phyloP scores from a whole-genome alignment of 2,329 filamentous ascomycete genomes.

The Verticillium klebahnii region DNA sequence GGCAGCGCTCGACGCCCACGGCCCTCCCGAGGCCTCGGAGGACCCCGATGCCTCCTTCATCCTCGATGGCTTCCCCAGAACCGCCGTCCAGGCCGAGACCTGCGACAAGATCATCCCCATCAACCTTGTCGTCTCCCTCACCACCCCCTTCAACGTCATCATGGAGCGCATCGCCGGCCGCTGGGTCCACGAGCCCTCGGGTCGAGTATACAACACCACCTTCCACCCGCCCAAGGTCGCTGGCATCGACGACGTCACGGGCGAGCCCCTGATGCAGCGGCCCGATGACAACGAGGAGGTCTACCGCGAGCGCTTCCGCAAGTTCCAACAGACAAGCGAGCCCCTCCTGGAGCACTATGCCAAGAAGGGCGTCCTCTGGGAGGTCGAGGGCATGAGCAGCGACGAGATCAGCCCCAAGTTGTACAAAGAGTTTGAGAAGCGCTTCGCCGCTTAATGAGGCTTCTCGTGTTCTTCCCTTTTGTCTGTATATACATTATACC shows the following conservation, averaged over 20 bases:
- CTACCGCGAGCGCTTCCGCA: slow-evolving; percentile 73
- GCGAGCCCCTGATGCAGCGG: slow-evolving; percentile 76
- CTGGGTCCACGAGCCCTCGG: slow-evolving; percentile 86
- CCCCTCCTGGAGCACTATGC: slow-evolving; percentile 88
- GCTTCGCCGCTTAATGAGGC: slow-evolving; percentile 48
- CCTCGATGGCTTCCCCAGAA: slow-evolving; percentile 93
- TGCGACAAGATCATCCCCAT: slow-evolving; percentile 85
- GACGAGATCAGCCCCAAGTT: slow-evolving; percentile 95
- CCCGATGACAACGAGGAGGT: slow-evolving; percentile 83
- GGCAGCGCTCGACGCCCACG: slow-evolving; percentile 30
- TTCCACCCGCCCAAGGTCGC: slow-evolving; percentile 82
- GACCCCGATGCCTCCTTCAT: slow-evolving; percentile 83
- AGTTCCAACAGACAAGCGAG: slow-evolving; percentile 83
- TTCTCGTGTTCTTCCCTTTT: not conserved
- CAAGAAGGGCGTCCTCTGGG: slow-evolving; percentile 76
- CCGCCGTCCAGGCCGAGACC: slow-evolving; percentile 69
- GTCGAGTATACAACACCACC: slow-evolving; percentile 89
- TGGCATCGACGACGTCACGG: slow-evolving; percentile 85
- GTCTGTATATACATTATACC: not conserved
- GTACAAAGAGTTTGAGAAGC: slow-evolving; percentile 72
- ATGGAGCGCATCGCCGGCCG: slow-evolving; percentile 85
- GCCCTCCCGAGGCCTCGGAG: slow-evolving; percentile 49
- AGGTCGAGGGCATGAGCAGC: slow-evolving; percentile 82
- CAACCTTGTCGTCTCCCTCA: slow-evolving; percentile 84
- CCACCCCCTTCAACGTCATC: slow-evolving; percentile 82